These are phyloP conservation scores for Hypoxylon fragiforme DNA, from an alignment of 495 filamentous ascomycete genomes.

Conservation along the genomic window DNA sequence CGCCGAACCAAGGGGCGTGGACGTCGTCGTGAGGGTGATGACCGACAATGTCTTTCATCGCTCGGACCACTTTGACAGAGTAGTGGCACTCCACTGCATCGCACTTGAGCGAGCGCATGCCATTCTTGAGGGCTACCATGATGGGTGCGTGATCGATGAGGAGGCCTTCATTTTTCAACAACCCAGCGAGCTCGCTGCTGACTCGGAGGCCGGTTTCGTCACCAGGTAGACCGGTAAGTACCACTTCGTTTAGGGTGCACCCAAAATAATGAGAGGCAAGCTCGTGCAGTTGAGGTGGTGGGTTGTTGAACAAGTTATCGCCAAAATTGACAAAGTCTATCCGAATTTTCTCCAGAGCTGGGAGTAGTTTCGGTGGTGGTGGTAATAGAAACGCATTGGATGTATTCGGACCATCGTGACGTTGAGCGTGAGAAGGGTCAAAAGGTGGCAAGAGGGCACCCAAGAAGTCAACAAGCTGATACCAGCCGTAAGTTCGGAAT, in stretches of 20 bases:
- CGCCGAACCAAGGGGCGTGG: slow-evolving; percentile 22
- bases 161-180: slow-evolving; percentile 52
- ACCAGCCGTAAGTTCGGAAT: slow-evolving; percentile 53
- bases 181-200: slow-evolving; percentile 40
- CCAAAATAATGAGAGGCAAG: slow-evolving; percentile 48
- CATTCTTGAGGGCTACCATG: slow-evolving; percentile 37
- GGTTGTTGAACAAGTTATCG: slow-evolving; percentile 37
- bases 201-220: slow-evolving; percentile 41
- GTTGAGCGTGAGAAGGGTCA: slow-evolving; percentile 23
- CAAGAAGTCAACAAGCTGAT: slow-evolving; percentile 50
- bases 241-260: slow-evolving; percentile 48
- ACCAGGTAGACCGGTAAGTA: slow-evolving; percentile 46
- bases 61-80: slow-evolving; percentile 39
- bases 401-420: background rate
- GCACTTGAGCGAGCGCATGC: slow-evolving; percentile 34
- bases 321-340: slow-evolving; percentile 55
- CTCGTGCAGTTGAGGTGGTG: slow-evolving; percentile 39
- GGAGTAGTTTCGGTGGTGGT: slow-evolving; percentile 44
- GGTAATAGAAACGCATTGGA: slow-evolving; percentile 23
- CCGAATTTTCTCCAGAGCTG: slow-evolving; percentile 43
- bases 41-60: slow-evolving; percentile 28
- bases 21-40: slow-evolving; percentile 16
- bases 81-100: slow-evolving; percentile 20
- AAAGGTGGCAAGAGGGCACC: slow-evolving; percentile 44
- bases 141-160: slow-evolving; percentile 40